Conservation (phyloP, 352 stramenopile genomes). For the Phytophthora capsici region DNA sequence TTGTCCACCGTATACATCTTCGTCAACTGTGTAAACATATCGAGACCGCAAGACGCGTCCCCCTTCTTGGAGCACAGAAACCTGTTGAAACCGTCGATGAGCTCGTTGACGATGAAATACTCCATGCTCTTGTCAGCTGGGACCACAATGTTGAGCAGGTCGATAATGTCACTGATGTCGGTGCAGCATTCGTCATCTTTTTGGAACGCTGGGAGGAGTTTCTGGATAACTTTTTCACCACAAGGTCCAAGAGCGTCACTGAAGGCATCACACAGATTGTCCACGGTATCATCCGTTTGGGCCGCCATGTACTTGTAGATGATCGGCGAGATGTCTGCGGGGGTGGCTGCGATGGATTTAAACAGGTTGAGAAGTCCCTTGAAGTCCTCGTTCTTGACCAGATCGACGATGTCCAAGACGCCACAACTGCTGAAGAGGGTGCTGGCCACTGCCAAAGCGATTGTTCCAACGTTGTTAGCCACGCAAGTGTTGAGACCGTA, state of each 20-base stretch:
- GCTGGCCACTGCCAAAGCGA: slow-evolving; percentile 36
- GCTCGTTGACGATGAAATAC: slow-evolving; percentile 56
- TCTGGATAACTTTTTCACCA: slow-evolving; percentile 40
- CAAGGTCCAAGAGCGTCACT: slow-evolving; percentile 49
- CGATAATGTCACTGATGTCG: slow-evolving; percentile 53
- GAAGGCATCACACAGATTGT: slow-evolving; percentile 53
- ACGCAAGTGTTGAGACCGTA: slow-evolving; percentile 60
- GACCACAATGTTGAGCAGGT: slow-evolving; percentile 59
- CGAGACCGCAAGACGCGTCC: slow-evolving; percentile 44
- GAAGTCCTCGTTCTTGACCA: slow-evolving; percentile 43
- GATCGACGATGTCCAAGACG: slow-evolving; percentile 39
- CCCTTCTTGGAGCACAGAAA: slow-evolving; percentile 54
- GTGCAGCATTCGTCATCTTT: slow-evolving; percentile 57
- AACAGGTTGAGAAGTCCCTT: slow-evolving; percentile 33
- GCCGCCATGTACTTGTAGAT: slow-evolving; percentile 56
- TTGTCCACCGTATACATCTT: slow-evolving; percentile 45
- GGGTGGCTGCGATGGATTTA: slow-evolving; percentile 41
- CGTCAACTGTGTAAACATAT: slow-evolving; percentile 53
- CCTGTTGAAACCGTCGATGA: slow-evolving; percentile 60
- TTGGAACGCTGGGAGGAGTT: slow-evolving; percentile 39
- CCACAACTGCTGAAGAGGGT: slow-evolving; percentile 46
- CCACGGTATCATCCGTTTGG: slow-evolving; percentile 40
- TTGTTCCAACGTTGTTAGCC: slow-evolving; percentile 49
- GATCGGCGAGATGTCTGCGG: slow-evolving; percentile 42
- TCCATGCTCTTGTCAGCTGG: slow-evolving; percentile 40